Evolutionary conservation across 371 early-diverging fungal genomes (phyloP).

Genomic region (Batkoa obscura): DNA sequence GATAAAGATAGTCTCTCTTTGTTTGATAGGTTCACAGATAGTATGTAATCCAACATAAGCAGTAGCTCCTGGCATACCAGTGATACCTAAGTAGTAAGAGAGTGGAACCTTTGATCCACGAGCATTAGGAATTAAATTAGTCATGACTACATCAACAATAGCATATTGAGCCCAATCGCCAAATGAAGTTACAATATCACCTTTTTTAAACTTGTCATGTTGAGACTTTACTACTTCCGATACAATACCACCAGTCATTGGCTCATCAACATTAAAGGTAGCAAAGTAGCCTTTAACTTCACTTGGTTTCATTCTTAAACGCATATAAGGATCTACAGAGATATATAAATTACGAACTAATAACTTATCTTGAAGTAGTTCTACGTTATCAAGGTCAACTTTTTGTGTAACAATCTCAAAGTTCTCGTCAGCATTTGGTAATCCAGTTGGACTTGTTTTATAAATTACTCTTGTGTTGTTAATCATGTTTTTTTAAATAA

Average conservation of each 20-base stretch:
- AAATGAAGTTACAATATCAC: constrained; percentile 21
- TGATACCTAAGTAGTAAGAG: constrained; percentile 26
- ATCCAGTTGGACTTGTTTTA: constrained; percentile 17
- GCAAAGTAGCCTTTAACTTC: constrained; percentile 24
- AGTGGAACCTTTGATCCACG: constrained; percentile 14
- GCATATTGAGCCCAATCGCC: constrained; percentile 27
- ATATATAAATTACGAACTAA: constrained; percentile 27
- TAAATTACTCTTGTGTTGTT: no score
- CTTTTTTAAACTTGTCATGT: constrained; percentile 17
- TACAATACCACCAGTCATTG: constrained; percentile 26
- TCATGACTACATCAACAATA: constrained; percentile 14
- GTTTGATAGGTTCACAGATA: constrained; percentile 23
- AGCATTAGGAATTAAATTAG: constrained; percentile 12
- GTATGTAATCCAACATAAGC: constrained; percentile 38
- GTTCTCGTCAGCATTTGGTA: constrained; percentile 19
- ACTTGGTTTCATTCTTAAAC: constrained; percentile 33
- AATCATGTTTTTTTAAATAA: no score
- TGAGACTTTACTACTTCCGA: constrained; percentile 25
- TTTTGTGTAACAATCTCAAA: constrained; percentile 20
- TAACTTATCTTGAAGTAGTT: constrained; percentile 27
- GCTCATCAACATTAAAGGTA: constrained; percentile 31
- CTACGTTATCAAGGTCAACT: constrained; percentile 19
- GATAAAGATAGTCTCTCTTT: constrained; percentile 45
- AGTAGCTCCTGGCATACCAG: constrained; percentile 43
- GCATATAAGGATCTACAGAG: constrained; percentile 37